phyloP scores from a whole-genome alignment of 2,329 filamentous ascomycete species.

The Xylariales sp. region DNA sequence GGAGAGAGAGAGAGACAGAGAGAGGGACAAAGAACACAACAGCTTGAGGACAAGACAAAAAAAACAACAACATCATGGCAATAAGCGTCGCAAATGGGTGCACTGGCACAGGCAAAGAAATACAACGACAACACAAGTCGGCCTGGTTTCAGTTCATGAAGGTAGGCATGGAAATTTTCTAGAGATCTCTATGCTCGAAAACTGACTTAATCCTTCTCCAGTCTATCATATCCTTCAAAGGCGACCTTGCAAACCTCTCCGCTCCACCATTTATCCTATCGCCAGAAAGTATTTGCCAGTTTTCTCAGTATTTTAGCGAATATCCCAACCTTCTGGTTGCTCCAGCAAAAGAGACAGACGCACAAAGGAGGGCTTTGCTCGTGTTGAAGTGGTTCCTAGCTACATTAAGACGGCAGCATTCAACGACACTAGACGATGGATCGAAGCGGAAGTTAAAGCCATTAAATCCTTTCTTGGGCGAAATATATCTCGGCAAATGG shows the following conservation, averaged over 20 bases:
- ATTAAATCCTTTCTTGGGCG: slow-evolving; percentile 90
- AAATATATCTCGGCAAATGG: slow-evolving; percentile 92
- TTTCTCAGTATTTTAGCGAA: slow-evolving; percentile 79
- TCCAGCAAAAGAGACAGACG: slow-evolving; percentile 72
- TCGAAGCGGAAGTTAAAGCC: slow-evolving; percentile 93
- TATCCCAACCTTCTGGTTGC: slow-evolving; percentile 76
- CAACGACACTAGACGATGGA: slow-evolving; percentile 67
- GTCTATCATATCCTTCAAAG: slow-evolving; percentile 79
- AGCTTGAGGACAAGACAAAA: too few relatives aligned
- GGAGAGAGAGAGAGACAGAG: too few relatives aligned
- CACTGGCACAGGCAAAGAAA: too few relatives aligned
- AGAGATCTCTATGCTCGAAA: not conserved
- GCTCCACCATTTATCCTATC: slow-evolving; percentile 81
- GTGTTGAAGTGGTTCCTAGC: slow-evolving; percentile 97
- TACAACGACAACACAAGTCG: too few relatives aligned
- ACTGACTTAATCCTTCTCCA: slow-evolving; percentile 19
- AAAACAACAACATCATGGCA: too few relatives aligned
- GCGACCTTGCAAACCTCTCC: slow-evolving; percentile 75
- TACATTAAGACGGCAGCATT: slow-evolving; percentile 84
- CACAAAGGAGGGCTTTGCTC: slow-evolving; percentile 75
- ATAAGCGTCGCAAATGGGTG: too few relatives aligned
- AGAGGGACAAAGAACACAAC: too few relatives aligned
- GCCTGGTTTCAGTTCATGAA: slow-evolving; percentile 24
- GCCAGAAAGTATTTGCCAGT: slow-evolving; percentile 73
- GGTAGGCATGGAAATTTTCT: slow-evolving; percentile 8